Conservation (phyloP, 225 moss, liverwort and hornwort genomes). For the Pseudisothecium myosuroides region DNA sequence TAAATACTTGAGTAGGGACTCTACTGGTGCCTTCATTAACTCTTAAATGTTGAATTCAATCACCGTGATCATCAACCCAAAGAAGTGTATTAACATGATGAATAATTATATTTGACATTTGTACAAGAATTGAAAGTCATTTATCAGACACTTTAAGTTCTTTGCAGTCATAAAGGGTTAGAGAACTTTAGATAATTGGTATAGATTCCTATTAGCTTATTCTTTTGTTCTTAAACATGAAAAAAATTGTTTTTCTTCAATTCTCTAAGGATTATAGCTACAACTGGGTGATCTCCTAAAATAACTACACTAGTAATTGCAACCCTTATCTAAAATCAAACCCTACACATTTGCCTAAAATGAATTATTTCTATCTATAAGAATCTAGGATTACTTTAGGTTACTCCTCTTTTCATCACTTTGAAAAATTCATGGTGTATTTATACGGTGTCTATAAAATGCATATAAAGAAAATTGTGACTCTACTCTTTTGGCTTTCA, state of each 20-base stretch:
- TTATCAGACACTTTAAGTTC: background rate
- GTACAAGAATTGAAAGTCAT: background rate
- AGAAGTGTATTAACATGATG: background rate
- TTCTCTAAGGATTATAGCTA: background rate
- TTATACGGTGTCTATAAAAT: background rate
- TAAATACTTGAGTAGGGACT: background rate
- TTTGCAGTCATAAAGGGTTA: rapidly evolving
- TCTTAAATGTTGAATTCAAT: background rate
- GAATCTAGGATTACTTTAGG: background rate
- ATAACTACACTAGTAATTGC: background rate
- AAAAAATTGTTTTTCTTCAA: background rate
- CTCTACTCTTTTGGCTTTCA: background rate
- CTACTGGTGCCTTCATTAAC: background rate
- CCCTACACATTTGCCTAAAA: background rate
- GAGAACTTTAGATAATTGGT: background rate
- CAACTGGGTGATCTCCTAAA: rapidly evolving
- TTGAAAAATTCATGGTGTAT: background rate
- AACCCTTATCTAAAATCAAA: background rate
- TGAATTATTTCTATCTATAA: background rate
- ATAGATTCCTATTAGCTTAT: background rate
- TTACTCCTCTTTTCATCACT: rapidly evolving
- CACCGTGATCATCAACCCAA: too few species aligned
- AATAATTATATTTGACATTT: background rate
- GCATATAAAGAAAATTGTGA: background rate
- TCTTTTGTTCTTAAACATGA: background rate